phyloP scores from a whole-genome alignment of 371 early-diverging fungal genomes.

The Haplosporangium sp. region DNA sequence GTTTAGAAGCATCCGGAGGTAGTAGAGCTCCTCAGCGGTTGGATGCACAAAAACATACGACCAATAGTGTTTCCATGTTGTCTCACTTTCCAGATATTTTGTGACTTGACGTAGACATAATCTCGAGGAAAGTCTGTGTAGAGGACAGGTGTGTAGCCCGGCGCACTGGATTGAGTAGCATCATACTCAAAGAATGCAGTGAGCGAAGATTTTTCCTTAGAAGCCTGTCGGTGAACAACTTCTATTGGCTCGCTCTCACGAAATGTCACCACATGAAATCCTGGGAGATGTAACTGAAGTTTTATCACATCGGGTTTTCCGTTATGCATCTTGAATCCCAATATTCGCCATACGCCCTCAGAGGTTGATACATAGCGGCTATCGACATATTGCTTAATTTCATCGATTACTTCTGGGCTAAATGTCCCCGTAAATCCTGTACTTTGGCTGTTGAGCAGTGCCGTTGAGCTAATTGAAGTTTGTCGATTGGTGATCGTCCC shows the following conservation, averaged over 20 bases:
- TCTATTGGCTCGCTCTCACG: neutral
- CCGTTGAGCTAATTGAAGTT: too few species aligned
- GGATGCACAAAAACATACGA: constrained; percentile 1
- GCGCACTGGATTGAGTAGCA: too few species aligned
- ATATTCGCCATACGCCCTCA: constrained; percentile 42
- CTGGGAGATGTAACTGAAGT: neutral
- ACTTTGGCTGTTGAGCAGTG: neutral
- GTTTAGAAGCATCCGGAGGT: constrained; percentile 7
- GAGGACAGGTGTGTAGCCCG: too few species aligned
- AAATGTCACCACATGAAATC: neutral
- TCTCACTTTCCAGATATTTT: too few species aligned
- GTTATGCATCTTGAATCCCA: constrained; percentile 32
- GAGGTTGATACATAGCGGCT: constrained; percentile 27
- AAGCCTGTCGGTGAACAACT: neutral
- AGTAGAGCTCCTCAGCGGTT: constrained; percentile 1
- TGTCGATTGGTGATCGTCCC: neutral
- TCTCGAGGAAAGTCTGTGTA: too few species aligned
- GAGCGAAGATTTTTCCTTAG: neutral
- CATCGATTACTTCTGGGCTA: constrained; percentile 1
- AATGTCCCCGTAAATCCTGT: too few species aligned
- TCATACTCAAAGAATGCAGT: too few species aligned
- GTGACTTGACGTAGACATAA: too few species aligned
- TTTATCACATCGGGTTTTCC: neutral
- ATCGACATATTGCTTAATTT: constrained; percentile 7
- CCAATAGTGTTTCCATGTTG: neutral